Evolutionary conservation across 176 grass and related monocot species (phyloP), one percentile per base, ranked within the genome.

Genomic region (Aegilops tauschii): DNA sequence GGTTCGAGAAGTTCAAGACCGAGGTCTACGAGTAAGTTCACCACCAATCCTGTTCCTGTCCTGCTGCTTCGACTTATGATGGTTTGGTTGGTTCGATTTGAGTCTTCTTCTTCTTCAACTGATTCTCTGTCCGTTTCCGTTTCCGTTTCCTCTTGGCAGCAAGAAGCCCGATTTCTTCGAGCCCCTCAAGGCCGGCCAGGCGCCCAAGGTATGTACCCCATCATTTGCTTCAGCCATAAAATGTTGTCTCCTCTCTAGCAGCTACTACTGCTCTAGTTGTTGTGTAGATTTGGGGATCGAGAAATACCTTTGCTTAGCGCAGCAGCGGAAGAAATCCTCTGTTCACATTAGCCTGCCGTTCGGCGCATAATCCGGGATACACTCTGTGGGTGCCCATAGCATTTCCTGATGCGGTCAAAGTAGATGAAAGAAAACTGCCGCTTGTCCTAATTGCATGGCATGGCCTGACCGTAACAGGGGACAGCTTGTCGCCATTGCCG

Each of bases 1-100:
- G 97, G 47, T 98, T 98, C 80, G 49, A 92, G 32, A 44, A 88
- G 68, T 98, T 98, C 94, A 98, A 98, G 88, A 79, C 74, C 36
- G 86, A 92, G 73, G 52, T 96, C 62, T 98, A 88, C 64, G 94
- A 96, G 97, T 98, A 80, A n/a, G 54, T 59, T 59, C 10, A 21
- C 7, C 52, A 6, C 54, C 2, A 21, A 52, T 52, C 49, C 45
- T 49, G 45, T 18, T 54, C 16, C 16, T 54, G 14, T 18, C 50
- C 10, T 49, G 17, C 27, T 30, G 45, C 61, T 27, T 72, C 62
- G 20, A 73, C 18, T n/a, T 10, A 34, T 34, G 13, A 34, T 77
- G 20, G 7, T 74, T 63, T 29, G 10, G 5, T 32, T 35, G 1
- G 11, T 25, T 44, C 42, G 12, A 30, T 81, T 30, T 28, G 45